Base-by-base conservation (phyloP, 2,329 filamentous ascomycete species). In the Blastomyces gilchristii region DNA sequence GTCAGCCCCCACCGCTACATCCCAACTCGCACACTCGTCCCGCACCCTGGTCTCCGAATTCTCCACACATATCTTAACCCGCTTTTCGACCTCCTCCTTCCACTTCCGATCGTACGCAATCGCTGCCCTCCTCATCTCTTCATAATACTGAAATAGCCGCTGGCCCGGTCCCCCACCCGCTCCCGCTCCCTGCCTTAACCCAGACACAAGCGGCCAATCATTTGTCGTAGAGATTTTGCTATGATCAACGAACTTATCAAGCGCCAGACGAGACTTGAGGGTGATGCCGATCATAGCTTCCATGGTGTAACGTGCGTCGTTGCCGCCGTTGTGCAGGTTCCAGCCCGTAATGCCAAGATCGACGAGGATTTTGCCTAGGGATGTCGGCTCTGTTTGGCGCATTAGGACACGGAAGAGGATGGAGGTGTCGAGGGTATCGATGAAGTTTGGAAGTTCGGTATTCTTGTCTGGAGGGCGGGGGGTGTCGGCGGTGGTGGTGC, bases 271-370 rank as follows among this genome's bases (percentile, higher is more conserved):
- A 11, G 72, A 68, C 52, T 69, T 67, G 28, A 85, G 75, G 47
- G 80, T 81, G 64, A 90, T 82, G 5, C 78, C 83, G 7, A 96
- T 73, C 80, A 94, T 83, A 8, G 85, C 87, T 65, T 87, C 85
- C 66, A 96, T 75, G 0, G 90, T 93, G 72, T 88, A 94, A 1
- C 86, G 82, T 0, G 91, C 91, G 71, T 96, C 91, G 67, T 96
- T 96, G 1, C 91, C 83, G 0, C 87, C 91, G 70, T 96, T 96
- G 74, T 96, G 91, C n/a, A 93, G 79, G 68, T 88, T 80, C 74
- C 79, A 83, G 52, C 80, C 83, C 0, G 76, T 69, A 9, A 95
- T 83, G 2, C 82, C 83, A 37, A 96, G 78, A 6, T 87, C 81
- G 6, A 74, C 70, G 31, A 96, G 81, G 16, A 95, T 80, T 6